Conservation (phyloP, 768 basidiomycete species). For the Mycena crocata region DNA sequence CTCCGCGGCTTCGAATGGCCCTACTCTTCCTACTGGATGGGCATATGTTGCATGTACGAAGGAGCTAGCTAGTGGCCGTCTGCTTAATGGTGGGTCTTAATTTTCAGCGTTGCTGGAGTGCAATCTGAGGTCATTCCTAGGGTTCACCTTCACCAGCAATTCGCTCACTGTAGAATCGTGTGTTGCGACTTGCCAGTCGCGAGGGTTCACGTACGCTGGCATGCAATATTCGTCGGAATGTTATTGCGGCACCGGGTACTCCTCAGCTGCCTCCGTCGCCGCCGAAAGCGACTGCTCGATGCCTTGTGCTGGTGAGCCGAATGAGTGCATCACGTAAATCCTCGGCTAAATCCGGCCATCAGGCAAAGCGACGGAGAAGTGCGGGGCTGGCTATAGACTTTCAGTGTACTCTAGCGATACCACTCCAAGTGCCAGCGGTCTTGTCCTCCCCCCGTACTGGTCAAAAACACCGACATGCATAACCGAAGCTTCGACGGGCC, state of each 20-base stretch:
- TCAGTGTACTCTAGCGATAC: slow-evolving; percentile 22
- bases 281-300: slow-evolving; percentile 23
- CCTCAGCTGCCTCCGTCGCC: background rate
- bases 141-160: slow-evolving; percentile 13
- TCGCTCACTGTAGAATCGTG: slow-evolving; percentile 25
- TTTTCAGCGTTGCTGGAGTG: background rate
- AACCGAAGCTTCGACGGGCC: slow-evolving; percentile 14
- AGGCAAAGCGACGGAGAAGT: slow-evolving; percentile 14
- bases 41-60: slow-evolving; percentile 21
- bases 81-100: slow-evolving; percentile 9
- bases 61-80: slow-evolving; percentile 5
- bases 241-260: slow-evolving; percentile 23
- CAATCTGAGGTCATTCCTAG: background rate
- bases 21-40: slow-evolving; percentile 20
- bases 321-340: background rate
- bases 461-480: slow-evolving; percentile 16
- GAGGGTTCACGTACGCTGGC: slow-evolving; percentile 20
- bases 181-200: slow-evolving; percentile 8
- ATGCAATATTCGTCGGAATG: slow-evolving; percentile 20
- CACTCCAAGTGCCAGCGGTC: background rate
- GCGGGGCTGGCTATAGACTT: slow-evolving; percentile 15
- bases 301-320: slow-evolving; percentile 23
- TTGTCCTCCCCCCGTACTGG: slow-evolving; percentile 11
- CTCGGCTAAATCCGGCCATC: background rate
- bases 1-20: background rate